Evolutionary conservation across 306 rosid species (phyloP).

Genomic region (Chamaecrista fasciculata): DNA sequence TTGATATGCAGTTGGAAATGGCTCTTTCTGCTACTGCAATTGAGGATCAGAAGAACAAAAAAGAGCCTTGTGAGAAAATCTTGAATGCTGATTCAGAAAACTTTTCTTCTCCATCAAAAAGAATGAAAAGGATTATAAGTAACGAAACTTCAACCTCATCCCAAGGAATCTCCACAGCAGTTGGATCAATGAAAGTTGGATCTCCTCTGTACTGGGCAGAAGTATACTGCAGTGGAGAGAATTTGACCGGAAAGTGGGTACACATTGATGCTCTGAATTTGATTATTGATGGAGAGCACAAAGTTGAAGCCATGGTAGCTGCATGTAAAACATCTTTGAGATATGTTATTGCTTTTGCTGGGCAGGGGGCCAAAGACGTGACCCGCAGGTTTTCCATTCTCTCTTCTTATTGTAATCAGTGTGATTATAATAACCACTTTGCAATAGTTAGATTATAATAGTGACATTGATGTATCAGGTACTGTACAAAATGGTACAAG

Average conservation of each 20-base stretch:
- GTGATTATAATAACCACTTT: conserved; percentile 5
- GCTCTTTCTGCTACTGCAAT: conserved; percentile 74
- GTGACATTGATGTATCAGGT: conserved; percentile 45
- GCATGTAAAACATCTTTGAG: conserved; percentile 84
- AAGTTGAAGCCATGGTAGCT: conserved; percentile 80
- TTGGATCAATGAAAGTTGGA: conserved; percentile 81
- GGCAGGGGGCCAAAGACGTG: conserved; percentile 96
- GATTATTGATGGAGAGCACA: conserved; percentile 81
- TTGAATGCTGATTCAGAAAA: conserved; percentile 30
- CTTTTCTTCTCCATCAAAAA: conserved; percentile 43
- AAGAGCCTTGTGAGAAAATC: conserved; percentile 29
- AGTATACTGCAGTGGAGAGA: conserved; percentile 83
- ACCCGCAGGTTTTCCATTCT: conserved; percentile 75
- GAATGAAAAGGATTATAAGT: conserved; percentile 45
- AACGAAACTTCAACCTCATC: conserved; percentile 54
- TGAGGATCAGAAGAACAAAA: conserved; percentile 36
- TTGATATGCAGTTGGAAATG: conserved; percentile 85
- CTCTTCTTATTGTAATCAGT: conserved; percentile 16
- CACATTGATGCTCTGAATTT: conserved; percentile 81
- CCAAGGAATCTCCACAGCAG: conserved; percentile 66
- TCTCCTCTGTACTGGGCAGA: conserved; percentile 95
- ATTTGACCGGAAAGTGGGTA: conserved; percentile 94
- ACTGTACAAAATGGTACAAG: conserved; percentile 87
- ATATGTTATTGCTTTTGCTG: conserved; percentile 93
- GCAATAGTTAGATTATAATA: neutral